Evolutionary conservation across 441 rosid genomes (phyloP), one percentile per base, ranked within the genome.

Genomic region (Aquilaria agallochum): DNA sequence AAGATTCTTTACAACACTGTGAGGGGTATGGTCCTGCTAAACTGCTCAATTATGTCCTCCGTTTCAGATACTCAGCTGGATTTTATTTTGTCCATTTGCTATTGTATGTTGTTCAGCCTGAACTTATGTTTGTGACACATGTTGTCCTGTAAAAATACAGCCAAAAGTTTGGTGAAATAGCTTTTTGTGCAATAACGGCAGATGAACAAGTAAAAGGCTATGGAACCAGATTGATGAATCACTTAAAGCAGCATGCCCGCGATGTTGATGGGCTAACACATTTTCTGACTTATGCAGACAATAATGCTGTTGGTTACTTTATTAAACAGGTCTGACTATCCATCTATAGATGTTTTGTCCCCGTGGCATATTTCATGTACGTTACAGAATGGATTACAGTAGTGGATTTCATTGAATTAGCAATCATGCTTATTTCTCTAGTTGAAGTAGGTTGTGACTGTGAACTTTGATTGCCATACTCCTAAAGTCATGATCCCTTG

Each of bases 121-220:
- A 36, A 36, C 7, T 8, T 36, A 20, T 36, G 7, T 8, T 36
- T 36, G 42, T 80, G 52, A 76, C 58, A 50, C 56, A 55, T 30
- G 32, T 72, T 36, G 72, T 47, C 61, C 50, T 70, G 54, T 67
- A 33, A 45, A 55, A 70, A 45, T 50, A 30, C 80, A 95, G 99
- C 76, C 99, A 95, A 75, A 92, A 72, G 82, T 95, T 95, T 74
- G 99, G 98, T 65, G 99, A 95, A 80, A 95, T 95, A 76, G 99
- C 99, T 61, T 95, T 95, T 80, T 95, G 98, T 80, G 99, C 99
- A 70, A 95, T 95, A 73, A 92, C 97, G 34, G 95, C 99, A 11
- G 99, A 95, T 81, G 99, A 95, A 80, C 99, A 95, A 92, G 99
- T 95, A 36, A 95, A 92, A 80, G 99, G 99, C 67, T 95, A 92